A percentile compares a stretch with the other conserved stretches of the same genome.
phyloP scores from a whole-genome alignment of 768 basidiomycete species.

The Cubamyces sp. region DNA sequence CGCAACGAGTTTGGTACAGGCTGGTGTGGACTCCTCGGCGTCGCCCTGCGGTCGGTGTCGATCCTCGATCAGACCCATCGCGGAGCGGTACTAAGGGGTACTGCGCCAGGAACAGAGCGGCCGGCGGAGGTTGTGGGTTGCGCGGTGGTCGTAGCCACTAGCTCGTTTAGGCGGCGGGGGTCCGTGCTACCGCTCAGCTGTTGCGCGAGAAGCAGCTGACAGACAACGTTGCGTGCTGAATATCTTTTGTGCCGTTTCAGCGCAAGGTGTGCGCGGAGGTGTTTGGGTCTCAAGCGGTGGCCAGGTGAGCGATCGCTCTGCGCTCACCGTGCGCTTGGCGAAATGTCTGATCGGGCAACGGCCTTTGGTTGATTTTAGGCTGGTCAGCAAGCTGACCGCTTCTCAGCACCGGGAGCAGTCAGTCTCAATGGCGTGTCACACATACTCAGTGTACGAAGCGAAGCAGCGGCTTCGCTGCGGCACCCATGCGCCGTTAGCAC shows the following conservation, averaged over 20 bases:
- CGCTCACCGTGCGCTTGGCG: no score
- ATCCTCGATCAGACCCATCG: constrained; percentile 4
- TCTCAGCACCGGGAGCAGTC: no score
- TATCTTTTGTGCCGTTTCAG: background rate
- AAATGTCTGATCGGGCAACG: no score
- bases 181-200: no score
- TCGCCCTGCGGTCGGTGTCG: background rate
- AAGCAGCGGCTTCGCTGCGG: no score
- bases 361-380: background rate
- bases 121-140: background rate
- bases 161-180: no score
- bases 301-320: no score
- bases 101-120: background rate
- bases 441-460: no score
- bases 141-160: background rate
- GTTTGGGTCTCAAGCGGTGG: no score
- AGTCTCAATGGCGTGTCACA: no score
- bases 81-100: background rate
- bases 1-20: no score
- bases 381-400: background rate
- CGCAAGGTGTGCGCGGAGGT: background rate
- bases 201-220: constrained; percentile 3
- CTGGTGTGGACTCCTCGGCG: background rate
- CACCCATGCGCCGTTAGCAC: no score
- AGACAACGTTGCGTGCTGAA: background rate